A percentile compares a stretch with the other conserved stretches of the same genome.
Evolutionary conservation across 805 yeast species (phyloP).

Genomic region (Tetrapisispora iriomotensis): DNA sequence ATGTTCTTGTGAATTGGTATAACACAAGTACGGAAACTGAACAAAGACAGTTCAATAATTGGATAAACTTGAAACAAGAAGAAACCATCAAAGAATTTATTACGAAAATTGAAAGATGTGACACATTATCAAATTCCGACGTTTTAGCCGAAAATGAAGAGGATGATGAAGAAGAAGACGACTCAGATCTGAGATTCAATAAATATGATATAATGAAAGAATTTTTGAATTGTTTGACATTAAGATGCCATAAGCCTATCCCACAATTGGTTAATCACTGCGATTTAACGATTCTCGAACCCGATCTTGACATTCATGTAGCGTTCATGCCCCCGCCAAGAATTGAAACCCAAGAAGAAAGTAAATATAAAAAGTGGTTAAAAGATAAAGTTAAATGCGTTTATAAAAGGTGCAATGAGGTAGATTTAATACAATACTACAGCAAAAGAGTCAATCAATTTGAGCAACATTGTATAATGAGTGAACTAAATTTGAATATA

Average conservation of each 20-base stretch:
- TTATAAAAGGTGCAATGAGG: not conserved
- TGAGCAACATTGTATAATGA: not conserved
- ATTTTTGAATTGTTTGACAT: constrained; percentile 7
- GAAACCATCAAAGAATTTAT: not conserved
- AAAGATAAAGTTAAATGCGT: not conserved
- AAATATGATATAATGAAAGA: constrained; percentile 9
- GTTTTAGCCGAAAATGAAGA: too few species aligned
- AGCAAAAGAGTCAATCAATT: not conserved
- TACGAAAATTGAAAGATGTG: too few species aligned
- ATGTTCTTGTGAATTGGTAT: constrained; percentile 6
- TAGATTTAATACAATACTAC: not conserved
- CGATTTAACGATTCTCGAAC: not conserved
- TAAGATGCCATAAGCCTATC: constrained; percentile 1
- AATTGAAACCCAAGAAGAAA: not conserved
- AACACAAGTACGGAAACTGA: not conserved
- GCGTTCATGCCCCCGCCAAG: not conserved
- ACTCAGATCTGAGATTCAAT: constrained; percentile 6
- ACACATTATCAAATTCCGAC: too few species aligned
- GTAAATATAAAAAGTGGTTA: not conserved
- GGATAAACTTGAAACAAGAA: not conserved
- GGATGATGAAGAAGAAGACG: not conserved
- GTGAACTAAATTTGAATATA: not conserved
- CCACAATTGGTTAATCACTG: not conserved
- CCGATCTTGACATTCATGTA: not conserved
- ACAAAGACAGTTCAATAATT: not conserved